phyloP scores from a whole-genome alignment of 2,329 filamentous ascomycete species.

The Penicillium nordicum region DNA sequence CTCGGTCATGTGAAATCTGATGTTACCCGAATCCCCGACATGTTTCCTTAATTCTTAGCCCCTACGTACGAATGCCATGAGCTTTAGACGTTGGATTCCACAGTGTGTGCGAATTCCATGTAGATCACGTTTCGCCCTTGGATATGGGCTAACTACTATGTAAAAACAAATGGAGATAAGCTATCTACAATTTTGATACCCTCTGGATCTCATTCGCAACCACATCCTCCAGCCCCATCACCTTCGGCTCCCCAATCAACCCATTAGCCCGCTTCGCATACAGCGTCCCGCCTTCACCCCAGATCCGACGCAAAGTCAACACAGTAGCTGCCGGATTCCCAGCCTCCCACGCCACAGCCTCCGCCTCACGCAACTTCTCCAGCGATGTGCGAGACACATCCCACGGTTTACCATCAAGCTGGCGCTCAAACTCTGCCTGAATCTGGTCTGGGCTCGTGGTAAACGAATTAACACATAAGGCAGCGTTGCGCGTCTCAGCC shows the following conservation, averaged over 20 bases:
- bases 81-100: slow-evolving; percentile 3
- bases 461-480: slow-evolving; percentile 68
- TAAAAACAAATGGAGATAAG: not conserved
- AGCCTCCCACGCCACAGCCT: slow-evolving; percentile 58
- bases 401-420: slow-evolving; percentile 58
- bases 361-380: slow-evolving; percentile 53
- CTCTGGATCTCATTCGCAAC: slow-evolving; percentile 34
- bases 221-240: slow-evolving; percentile 53
- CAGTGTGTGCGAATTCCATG: not conserved
- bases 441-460: slow-evolving; percentile 62
- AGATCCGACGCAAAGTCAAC: slow-evolving; percentile 65
- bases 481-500: slow-evolving; percentile 54
- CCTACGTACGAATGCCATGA: slow-evolving; percentile 11
- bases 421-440: slow-evolving; percentile 64
- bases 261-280: slow-evolving; percentile 67
- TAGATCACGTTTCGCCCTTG: not conserved
- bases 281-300: slow-evolving; percentile 68
- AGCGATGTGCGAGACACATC: slow-evolving; percentile 53
- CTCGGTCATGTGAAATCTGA: slow-evolving; percentile 26
- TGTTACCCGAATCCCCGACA: slow-evolving; percentile 21
- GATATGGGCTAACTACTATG: not conserved
- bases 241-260: slow-evolving; percentile 51
- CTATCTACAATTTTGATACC: slow-evolving; percentile 10
- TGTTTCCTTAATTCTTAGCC: slow-evolving; percentile 16
- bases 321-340: slow-evolving; percentile 52